Evolutionary conservation across 2,329 filamentous ascomycete genomes (phyloP), one percentile per base, ranked within the genome.

Genomic region (Herpotrichia juniperi): DNA sequence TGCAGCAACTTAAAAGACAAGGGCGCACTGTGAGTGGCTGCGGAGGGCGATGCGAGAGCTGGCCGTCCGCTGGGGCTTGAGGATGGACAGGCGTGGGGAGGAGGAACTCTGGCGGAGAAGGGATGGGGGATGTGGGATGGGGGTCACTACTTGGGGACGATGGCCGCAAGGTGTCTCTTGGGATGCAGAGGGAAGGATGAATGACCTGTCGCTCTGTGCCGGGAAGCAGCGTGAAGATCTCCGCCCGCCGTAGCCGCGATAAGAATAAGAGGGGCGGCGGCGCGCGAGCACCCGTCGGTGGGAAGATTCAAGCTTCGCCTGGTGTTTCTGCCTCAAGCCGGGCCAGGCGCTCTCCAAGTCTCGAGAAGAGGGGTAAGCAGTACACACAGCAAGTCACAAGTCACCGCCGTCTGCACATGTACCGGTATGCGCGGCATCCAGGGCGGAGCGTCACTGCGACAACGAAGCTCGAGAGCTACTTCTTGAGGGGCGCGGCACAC

Each of bases 201-300:
- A n/a, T n/a, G n/a, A n/a, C n/a, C n/a, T n/a, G n/a, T n/a, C n/a
- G n/a, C n/a, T n/a, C n/a, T n/a, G n/a, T n/a, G n/a, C n/a, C n/a
- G n/a, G n/a, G n/a, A n/a, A n/a, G n/a, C n/a, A n/a, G n/a, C 32
- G 32, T 35, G 32, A 22, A 16, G 54, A 51, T 57, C 58, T 64
- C 64, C 67, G 67, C 67, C 64, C 67, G 67, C 67, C 58, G 62
- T 58, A 68, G 66, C 67, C 67, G 65, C 66, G 66, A 67, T 62
- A 64, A 61, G 54, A 30, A 44, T 31, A 44, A 32, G 32, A 35
- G 22, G 42, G 34, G 34, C 14, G 37, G n/a, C n/a, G 50, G 35
- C 26, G 25, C 40, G 17, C 22, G 30, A 47, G 46, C 42, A 35
- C 31, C 48, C 44, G 28, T 21, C 43, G 21, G 25, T 28, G 21